phyloP scores from a whole-genome alignment of 73 alveolate genomes.

The Paramecium tetraurelia region DNA sequence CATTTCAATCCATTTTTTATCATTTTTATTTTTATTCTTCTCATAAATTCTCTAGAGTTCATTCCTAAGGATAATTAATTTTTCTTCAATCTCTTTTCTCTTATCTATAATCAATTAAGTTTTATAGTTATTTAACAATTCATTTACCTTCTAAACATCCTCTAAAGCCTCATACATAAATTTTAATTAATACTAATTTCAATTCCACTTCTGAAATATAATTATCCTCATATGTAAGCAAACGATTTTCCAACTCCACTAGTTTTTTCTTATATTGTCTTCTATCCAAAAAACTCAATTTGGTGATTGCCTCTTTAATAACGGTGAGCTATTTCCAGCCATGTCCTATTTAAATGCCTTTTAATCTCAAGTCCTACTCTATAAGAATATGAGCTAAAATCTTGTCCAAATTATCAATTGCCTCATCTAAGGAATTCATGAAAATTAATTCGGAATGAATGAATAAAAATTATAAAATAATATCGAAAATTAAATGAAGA shows the following conservation, averaged over 20 bases:
- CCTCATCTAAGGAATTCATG: background rate
- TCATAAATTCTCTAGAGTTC: background rate
- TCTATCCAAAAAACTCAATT: background rate
- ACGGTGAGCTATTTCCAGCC: background rate
- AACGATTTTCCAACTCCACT: background rate
- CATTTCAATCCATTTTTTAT: conserved; percentile 3
- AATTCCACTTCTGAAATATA: conserved; percentile 16
- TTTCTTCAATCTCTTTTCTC: background rate
- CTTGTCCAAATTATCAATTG: background rate
- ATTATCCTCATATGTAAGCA: background rate
- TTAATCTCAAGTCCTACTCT: background rate
- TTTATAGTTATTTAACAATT: background rate
- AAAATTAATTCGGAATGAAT: background rate
- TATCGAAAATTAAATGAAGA: no score
- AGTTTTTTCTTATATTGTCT: background rate
- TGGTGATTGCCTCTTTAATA: background rate
- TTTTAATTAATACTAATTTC: background rate
- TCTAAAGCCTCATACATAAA: background rate
- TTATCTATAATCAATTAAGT: background rate
- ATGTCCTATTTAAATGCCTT: background rate
- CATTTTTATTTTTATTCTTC: background rate
- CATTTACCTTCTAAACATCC: background rate
- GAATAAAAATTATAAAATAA: background rate
- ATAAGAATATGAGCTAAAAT: conserved; percentile 4
- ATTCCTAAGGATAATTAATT: background rate